Evolutionary conservation across 2,329 filamentous ascomycete species (phyloP), one percentile per base, ranked within the genome.

Genomic region (Colletotrichum liriopes): DNA sequence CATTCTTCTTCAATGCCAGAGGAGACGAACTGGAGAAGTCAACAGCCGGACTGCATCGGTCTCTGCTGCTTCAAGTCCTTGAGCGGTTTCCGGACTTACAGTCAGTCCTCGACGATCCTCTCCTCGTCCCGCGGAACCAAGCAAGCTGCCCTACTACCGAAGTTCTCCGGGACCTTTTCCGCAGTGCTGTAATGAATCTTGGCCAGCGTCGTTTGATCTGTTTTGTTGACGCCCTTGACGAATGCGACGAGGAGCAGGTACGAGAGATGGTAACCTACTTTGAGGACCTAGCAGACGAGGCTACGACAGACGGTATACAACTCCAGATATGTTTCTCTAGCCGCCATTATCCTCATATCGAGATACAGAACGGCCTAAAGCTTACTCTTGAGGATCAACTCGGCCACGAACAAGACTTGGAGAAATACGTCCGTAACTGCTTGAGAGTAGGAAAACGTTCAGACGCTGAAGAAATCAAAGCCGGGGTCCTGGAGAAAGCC

Each of bases 1-100:
- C 82, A 0, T 88, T 86, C 77, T 88, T 87, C 77, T 88, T 88
- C 79, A 84, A 87, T 66, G 85, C 85, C 0, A 77, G 84, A 65
- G 86, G 85, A 0, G 77, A 79, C 0, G 41, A 77, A 5, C 75
- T 86, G 11, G 86, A 90, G 56, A 87, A 80, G 64, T 83, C 86
- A 0, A 79, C 81, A 0, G 35, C 78, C 0, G 88, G 89, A 0
- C 82, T 90, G 77, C 89, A 88, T 73, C 81, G 87, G 3, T 86
- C 86, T 0, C 65, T 90, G 0, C 66, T 90, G 0, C 72, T 79
- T 1, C 86, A 90, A 49, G 76, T 90, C 0, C 76, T 90, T 0
- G 32, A 79, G 0, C 73, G 82, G 0, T 72, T 86, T 0, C 63
- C 63, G 1, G 63, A 66, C 9, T 32, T 66, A 11, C 52, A 66